Evolutionary conservation across 768 basidiomycete genomes (phyloP).

Genomic region (Mycena rosella): DNA sequence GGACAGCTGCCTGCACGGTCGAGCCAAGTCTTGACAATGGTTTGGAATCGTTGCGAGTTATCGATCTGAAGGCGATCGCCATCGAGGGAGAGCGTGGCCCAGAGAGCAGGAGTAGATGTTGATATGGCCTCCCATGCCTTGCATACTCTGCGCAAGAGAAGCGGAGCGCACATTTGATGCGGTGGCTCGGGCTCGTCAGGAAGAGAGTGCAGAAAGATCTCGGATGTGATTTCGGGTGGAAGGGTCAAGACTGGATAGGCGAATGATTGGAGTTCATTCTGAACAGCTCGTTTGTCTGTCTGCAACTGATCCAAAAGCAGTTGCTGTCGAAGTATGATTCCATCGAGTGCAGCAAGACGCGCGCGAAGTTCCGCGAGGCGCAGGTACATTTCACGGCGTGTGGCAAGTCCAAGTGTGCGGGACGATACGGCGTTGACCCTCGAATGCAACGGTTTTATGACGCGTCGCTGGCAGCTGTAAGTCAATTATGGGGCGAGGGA

Average conservation of each 20-base stretch:
- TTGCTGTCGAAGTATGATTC: neutral
- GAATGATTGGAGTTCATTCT: neutral
- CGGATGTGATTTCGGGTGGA: conserved; percentile 3
- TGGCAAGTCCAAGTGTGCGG: too few species aligned
- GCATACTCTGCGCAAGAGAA: neutral
- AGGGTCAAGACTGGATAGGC: too few species aligned
- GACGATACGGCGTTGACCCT: too few species aligned
- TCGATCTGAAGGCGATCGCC: neutral
- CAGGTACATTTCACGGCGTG: neutral
- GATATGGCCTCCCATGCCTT: neutral
- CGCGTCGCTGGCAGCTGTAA: too few species aligned
- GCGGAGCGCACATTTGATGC: neutral
- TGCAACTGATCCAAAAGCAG: neutral
- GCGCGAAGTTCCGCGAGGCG: neutral
- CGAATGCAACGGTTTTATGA: too few species aligned
- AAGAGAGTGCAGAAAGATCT: conserved; percentile 3
- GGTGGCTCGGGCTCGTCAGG: neutral
- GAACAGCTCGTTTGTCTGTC: neutral
- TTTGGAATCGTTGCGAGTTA: neutral
- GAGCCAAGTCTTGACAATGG: neutral
- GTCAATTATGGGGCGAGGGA: too few species aligned
- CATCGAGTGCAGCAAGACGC: neutral
- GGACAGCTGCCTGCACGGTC: neutral
- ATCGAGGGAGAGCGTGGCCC: conserved; percentile 1
- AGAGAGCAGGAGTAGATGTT: neutral